Evolutionary conservation across 2,329 filamentous ascomycete genomes (phyloP).

Genomic region (Corynespora cassiicola): DNA sequence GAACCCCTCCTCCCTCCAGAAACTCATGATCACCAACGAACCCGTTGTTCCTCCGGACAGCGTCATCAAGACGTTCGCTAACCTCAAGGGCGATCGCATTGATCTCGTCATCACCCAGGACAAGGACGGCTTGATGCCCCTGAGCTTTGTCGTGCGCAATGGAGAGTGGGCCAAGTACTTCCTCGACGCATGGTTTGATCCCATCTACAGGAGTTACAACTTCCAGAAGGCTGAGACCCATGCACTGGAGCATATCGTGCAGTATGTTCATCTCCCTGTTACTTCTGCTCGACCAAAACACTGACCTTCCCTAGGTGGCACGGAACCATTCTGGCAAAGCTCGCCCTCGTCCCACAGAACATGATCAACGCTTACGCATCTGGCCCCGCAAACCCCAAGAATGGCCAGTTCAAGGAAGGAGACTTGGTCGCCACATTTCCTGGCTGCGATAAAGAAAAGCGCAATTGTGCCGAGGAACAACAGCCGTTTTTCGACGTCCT

Average conservation of each 20-base stretch:
- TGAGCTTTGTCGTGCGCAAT: slow-evolving; percentile 80
- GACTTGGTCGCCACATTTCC: slow-evolving; percentile 84
- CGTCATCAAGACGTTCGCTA: slow-evolving; percentile 91
- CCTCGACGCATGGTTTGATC: slow-evolving; percentile 94
- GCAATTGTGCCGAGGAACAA: slow-evolving; percentile 77
- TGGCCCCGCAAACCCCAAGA: slow-evolving; percentile 34
- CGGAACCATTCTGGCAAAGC: slow-evolving; percentile 87
- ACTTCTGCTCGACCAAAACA: slow-evolving; percentile 30
- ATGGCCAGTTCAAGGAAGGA: slow-evolving; percentile 76
- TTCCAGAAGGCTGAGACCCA: slow-evolving; percentile 95
- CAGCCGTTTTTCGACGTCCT: slow-evolving; percentile 54
- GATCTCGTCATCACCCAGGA: slow-evolving; percentile 88
- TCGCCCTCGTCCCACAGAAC: slow-evolving; percentile 88
- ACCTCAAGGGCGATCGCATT: slow-evolving; percentile 78
- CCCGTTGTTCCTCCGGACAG: slow-evolving; percentile 93
- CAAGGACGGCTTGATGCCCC: slow-evolving; percentile 74
- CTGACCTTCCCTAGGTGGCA: slow-evolving; percentile 87
- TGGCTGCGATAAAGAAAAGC: slow-evolving; percentile 67
- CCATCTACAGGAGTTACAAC: slow-evolving; percentile 90
- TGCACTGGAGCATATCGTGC: slow-evolving; percentile 72
- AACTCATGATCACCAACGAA: slow-evolving; percentile 81
- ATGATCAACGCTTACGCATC: slow-evolving; percentile 77
- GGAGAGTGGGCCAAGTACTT: slow-evolving; percentile 94
- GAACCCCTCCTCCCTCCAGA: slow-evolving; percentile 70
- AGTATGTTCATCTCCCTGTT: slow-evolving; percentile 41